Percentiles rank a stretch among this genome's conserved stretches.
phyloP scores from a whole-genome alignment of 805 yeast species.

The Spathaspora arborariae region DNA sequence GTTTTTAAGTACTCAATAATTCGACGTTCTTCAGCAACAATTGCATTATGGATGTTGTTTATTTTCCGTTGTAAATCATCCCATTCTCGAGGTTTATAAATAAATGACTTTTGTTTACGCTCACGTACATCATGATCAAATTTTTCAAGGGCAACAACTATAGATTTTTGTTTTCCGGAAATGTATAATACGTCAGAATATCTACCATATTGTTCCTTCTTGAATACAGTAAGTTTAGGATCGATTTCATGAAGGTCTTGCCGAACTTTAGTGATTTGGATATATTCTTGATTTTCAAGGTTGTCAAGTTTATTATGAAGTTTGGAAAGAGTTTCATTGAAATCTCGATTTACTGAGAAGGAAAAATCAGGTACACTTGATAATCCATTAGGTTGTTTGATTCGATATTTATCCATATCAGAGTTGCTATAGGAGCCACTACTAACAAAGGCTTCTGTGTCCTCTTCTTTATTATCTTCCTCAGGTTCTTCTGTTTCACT shows the following conservation, averaged over 20 bases:
- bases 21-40: constrained; percentile 50
- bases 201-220: constrained; percentile 27
- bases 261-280: constrained; percentile 17
- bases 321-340: constrained; percentile 22
- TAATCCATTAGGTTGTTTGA: constrained; percentile 1
- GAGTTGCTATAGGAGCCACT: constrained; percentile 17
- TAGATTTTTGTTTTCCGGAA: constrained; percentile 34
- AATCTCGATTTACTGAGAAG: constrained; percentile 34
- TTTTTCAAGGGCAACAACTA: constrained; percentile 15
- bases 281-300: constrained; percentile 23
- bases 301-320: constrained; percentile 31
- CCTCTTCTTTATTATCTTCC: background rate
- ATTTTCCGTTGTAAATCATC: constrained; percentile 55
- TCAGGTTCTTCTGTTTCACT: constrained; percentile 2
- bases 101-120: constrained; percentile 39
- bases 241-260: constrained; percentile 21
- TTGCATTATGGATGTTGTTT: constrained; percentile 42
- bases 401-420: constrained; percentile 18
- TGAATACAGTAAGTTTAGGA: constrained; percentile 23
- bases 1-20: constrained; percentile 49
- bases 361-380: constrained; percentile 10
- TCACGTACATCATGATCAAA: constrained; percentile 23
- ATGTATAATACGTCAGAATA: constrained; percentile 46
- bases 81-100: constrained; percentile 43
- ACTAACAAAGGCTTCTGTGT: constrained; percentile 2